phyloP scores from a whole-genome alignment of 805 yeast genomes.

The Suhomyces kilbournensis region DNA sequence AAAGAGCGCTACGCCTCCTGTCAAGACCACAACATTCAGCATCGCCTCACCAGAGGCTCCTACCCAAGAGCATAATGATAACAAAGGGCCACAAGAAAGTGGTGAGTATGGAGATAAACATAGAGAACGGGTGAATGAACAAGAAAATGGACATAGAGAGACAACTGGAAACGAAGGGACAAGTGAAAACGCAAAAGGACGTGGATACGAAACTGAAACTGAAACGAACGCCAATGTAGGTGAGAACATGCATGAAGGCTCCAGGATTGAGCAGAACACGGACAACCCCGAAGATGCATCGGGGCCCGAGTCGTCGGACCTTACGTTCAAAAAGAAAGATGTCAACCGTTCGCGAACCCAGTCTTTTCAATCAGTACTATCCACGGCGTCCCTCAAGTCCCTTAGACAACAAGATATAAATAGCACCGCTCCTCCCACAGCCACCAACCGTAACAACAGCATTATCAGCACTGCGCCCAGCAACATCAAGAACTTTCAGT shows the following conservation, averaged over 20 bases:
- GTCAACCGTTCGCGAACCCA: slow-evolving; percentile 37
- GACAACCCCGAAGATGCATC: slow-evolving; percentile 1
- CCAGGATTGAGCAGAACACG: background rate
- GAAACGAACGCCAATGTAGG: background rate
- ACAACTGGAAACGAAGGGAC: background rate
- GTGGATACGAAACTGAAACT: background rate
- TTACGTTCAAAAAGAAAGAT: slow-evolving; percentile 39
- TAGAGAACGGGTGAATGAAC: background rate
- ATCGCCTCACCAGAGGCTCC: background rate
- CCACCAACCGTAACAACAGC: slow-evolving; percentile 9
- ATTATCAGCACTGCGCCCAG: slow-evolving; percentile 6
- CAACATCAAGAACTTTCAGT: slow-evolving; percentile 36
- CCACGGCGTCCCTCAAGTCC: slow-evolving; percentile 42
- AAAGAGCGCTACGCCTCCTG: background rate
- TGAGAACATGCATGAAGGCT: background rate
- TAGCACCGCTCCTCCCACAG: slow-evolving; percentile 7
- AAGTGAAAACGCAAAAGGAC: background rate
- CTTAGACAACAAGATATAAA: slow-evolving; percentile 28
- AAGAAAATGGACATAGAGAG: background rate
- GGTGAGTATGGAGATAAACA: background rate
- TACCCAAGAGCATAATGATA: background rate
- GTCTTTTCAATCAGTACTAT: slow-evolving; percentile 43
- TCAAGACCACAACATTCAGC: background rate
- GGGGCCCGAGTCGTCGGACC: slow-evolving; percentile 12
- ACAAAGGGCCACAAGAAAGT: background rate